Evolutionary conservation across 2,329 filamentous ascomycete species (phyloP).

Genomic region (Cryphonectria carpinicola): DNA sequence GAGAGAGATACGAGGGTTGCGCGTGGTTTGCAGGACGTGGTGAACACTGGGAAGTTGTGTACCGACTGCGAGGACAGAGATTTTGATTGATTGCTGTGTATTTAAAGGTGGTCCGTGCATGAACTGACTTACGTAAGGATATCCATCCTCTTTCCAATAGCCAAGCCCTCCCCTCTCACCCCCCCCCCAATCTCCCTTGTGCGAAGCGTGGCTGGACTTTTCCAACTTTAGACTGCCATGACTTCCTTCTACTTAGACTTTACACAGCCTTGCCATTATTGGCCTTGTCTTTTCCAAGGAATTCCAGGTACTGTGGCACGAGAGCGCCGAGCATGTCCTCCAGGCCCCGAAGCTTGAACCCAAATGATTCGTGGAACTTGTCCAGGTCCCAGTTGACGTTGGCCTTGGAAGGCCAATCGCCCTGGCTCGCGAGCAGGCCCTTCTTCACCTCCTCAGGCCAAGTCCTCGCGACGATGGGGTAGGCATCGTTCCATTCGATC

Average conservation of each 20-base stretch:
- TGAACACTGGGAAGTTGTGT: not conserved
- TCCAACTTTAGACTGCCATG: not conserved
- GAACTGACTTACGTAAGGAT: not conserved
- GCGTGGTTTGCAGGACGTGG: not conserved
- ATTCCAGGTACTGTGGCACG: constrained; percentile 28
- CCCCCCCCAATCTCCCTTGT: too few relatives aligned
- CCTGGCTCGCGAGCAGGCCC: constrained; percentile 23
- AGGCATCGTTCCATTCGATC: constrained; percentile 26
- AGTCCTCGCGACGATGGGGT: constrained; percentile 15
- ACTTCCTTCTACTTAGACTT: not conserved
- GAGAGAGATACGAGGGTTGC: not conserved
- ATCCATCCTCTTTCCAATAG: not conserved
- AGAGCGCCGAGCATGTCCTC: constrained; percentile 23
- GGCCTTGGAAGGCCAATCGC: constrained; percentile 27
- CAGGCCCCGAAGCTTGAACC: constrained; percentile 22
- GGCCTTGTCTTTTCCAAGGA: constrained; percentile 18
- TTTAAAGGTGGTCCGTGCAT: constrained; percentile 6
- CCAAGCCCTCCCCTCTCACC: not conserved
- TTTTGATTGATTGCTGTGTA: constrained; percentile 5
- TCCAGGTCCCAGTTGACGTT: constrained; percentile 12
- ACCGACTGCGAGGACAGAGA: not conserved
- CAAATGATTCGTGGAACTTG: constrained; percentile 15
- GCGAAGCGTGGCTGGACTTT: not conserved
- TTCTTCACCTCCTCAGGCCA: constrained; percentile 29
- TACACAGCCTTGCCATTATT: not conserved